Evolutionary conservation across 2,329 filamentous ascomycete genomes (phyloP).

Genomic region (Colletotrichum sp.): DNA sequence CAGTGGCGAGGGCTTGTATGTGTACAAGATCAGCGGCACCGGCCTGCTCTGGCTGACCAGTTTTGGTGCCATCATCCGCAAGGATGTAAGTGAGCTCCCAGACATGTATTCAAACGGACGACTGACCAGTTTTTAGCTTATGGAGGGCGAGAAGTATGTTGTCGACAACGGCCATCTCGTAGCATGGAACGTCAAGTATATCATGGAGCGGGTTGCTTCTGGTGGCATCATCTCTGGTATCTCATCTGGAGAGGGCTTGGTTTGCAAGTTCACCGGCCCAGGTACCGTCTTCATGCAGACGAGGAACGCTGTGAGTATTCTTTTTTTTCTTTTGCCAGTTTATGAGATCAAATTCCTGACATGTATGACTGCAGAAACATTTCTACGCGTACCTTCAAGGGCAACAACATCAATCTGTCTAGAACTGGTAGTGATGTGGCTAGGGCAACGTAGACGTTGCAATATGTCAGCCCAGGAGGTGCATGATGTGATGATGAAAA

Average conservation of each 20-base stretch:
- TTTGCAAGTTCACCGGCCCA: slow-evolving; percentile 92
- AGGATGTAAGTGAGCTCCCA: slow-evolving; percentile 70
- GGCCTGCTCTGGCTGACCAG: slow-evolving; percentile 90
- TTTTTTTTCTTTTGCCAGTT: background rate
- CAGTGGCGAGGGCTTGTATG: slow-evolving; percentile 88
- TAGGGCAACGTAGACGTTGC: background rate
- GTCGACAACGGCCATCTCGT: slow-evolving; percentile 94
- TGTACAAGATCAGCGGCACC: slow-evolving; percentile 82
- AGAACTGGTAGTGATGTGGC: background rate
- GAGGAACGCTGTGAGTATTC: slow-evolving; percentile 71
- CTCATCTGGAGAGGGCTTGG: slow-evolving; percentile 82
- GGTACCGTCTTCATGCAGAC: slow-evolving; percentile 94
- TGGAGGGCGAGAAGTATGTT: slow-evolving; percentile 82
- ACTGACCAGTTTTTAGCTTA: slow-evolving; percentile 41
- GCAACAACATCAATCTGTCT: slow-evolving; percentile 40
- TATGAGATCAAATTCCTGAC: background rate
- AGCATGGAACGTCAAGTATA: slow-evolving; percentile 96
- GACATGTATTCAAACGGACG: slow-evolving; percentile 7
- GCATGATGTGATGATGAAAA: background rate
- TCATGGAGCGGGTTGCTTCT: slow-evolving; percentile 86
- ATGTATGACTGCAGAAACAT: slow-evolving; percentile 42
- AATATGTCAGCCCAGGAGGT: background rate
- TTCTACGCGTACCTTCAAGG: slow-evolving; percentile 59
- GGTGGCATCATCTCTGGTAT: slow-evolving; percentile 92
- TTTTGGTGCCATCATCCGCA: slow-evolving; percentile 93